These are phyloP conservation scores for Clarireedia sp. DNA, from an alignment of 2,329 filamentous ascomycete species.

Conservation along the genomic window DNA sequence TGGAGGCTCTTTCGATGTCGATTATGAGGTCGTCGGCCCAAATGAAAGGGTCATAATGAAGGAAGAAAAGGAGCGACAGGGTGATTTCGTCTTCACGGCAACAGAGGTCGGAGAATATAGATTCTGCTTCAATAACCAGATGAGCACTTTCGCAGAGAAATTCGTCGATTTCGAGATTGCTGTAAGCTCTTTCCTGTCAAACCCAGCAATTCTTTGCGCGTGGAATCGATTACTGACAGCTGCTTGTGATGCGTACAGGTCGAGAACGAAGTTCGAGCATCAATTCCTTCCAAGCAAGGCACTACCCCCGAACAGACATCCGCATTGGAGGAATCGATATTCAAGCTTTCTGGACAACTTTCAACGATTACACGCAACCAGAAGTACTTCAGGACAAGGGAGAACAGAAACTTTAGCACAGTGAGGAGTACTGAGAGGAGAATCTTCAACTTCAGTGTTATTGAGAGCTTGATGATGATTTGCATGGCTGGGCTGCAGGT, in stretches of 20 bases:
- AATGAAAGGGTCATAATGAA: conserved; percentile 73
- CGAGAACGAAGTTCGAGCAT: conserved; percentile 78
- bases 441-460: conserved; percentile 95
- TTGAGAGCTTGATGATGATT: conserved; percentile 85
- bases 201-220: background rate
- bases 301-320: conserved; percentile 83
- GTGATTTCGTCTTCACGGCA: conserved; percentile 96
- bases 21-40: conserved; percentile 82
- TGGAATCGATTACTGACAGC: background rate
- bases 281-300: conserved; percentile 82
- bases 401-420: conserved; percentile 98
- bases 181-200: conserved; percentile 43
- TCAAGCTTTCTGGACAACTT: conserved; percentile 86
- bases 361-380: conserved; percentile 95
- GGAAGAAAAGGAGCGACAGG: conserved; percentile 86
- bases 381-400: conserved; percentile 97
- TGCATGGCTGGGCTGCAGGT: conserved; percentile 95
- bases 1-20: conserved; percentile 93
- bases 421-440: conserved; percentile 91
- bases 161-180: conserved; percentile 96
- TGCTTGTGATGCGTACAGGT: conserved; percentile 46
- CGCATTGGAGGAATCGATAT: conserved; percentile 84
- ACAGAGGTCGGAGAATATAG: conserved; percentile 81
- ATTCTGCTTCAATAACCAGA: conserved; percentile 98
- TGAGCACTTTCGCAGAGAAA: conserved; percentile 97